phyloP scores from a whole-genome alignment of 2,329 filamentous ascomycete species.

The Aspergillus quadrilineatus region DNA sequence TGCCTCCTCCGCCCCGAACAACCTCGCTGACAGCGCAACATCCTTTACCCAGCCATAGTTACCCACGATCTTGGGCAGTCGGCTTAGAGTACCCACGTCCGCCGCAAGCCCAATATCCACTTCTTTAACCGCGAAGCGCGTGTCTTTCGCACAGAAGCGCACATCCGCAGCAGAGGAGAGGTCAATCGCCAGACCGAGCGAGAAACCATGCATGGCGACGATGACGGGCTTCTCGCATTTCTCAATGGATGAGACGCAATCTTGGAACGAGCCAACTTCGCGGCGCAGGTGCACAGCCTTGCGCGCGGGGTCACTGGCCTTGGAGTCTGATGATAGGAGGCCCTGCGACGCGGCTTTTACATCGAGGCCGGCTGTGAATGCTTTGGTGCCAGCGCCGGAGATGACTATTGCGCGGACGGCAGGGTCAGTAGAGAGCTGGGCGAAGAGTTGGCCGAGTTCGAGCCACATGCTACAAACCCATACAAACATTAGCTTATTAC shows the following conservation, averaged over 20 bases:
- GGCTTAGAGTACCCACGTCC: constrained; percentile 48
- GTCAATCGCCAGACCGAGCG: constrained; percentile 76
- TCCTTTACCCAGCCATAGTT: constrained; percentile 51
- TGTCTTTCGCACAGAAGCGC: constrained; percentile 38
- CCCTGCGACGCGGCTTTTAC: constrained; percentile 66
- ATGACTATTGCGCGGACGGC: constrained; percentile 75
- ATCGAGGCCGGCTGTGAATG: constrained; percentile 85
- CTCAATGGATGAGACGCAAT: constrained; percentile 72
- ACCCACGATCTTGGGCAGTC: constrained; percentile 49
- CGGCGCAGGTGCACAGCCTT: constrained; percentile 62
- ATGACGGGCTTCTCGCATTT: constrained; percentile 91
- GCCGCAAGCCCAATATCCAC: constrained; percentile 52
- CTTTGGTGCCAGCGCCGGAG: constrained; percentile 75
- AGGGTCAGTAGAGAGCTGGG: constrained; percentile 67
- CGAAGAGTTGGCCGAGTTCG: constrained; percentile 72
- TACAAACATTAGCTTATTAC: neutral
- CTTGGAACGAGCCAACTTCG: constrained; percentile 77
- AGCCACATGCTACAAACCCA: constrained; percentile 68
- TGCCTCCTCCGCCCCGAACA: constrained; percentile 48
- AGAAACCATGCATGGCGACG: constrained; percentile 73
- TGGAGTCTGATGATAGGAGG: constrained; percentile 41
- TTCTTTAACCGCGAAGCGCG: constrained; percentile 48
- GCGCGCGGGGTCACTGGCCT: constrained; percentile 59
- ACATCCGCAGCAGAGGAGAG: constrained; percentile 45
- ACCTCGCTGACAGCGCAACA: constrained; percentile 44